Evolutionary conservation across 1,284 basidiomycete genomes (phyloP).

Genomic region (Cerrena zonata): DNA sequence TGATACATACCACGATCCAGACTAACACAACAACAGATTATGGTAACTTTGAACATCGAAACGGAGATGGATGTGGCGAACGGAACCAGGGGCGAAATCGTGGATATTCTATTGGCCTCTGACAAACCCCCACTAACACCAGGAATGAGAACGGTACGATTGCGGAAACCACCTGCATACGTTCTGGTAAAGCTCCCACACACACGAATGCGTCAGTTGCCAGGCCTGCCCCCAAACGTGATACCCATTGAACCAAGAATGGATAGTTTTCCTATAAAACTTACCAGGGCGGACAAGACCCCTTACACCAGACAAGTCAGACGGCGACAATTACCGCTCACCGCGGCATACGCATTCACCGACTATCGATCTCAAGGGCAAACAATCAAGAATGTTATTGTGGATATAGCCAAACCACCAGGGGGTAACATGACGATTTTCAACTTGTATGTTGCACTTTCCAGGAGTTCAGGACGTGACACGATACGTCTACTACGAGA

Average conservation of each 20-base stretch:
- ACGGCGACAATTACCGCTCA: constrained; percentile 24
- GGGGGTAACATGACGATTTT: constrained; percentile 21
- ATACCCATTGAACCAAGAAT: constrained; percentile 22
- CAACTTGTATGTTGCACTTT: constrained; percentile 31
- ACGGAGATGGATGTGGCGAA: constrained; percentile 39
- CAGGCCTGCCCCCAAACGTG: constrained; percentile 22
- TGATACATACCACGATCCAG: no score
- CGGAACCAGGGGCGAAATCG: constrained; percentile 31
- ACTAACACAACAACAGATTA: no score
- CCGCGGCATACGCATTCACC: constrained; percentile 30
- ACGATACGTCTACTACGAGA: constrained; percentile 25
- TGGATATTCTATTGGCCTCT: constrained; percentile 29
- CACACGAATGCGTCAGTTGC: constrained; percentile 19
- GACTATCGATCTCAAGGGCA: constrained; percentile 31
- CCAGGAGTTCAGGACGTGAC: constrained; percentile 23
- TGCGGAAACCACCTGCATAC: constrained; percentile 29
- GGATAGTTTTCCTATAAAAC: constrained; percentile 14
- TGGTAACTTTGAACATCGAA: constrained; percentile 36
- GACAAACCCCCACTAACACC: constrained; percentile 16
- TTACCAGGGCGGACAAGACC: background rate
- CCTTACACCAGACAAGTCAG: constrained; percentile 2
- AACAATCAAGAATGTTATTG: constrained; percentile 24
- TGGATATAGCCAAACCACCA: constrained; percentile 29
- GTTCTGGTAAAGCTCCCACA: constrained; percentile 30
- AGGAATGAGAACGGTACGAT: constrained; percentile 14